A percentile compares a stretch with the other conserved stretches of the same genome.
Conservation (phyloP, 371 early-diverging fungal genomes). For the Gilbertella persicaria region DNA sequence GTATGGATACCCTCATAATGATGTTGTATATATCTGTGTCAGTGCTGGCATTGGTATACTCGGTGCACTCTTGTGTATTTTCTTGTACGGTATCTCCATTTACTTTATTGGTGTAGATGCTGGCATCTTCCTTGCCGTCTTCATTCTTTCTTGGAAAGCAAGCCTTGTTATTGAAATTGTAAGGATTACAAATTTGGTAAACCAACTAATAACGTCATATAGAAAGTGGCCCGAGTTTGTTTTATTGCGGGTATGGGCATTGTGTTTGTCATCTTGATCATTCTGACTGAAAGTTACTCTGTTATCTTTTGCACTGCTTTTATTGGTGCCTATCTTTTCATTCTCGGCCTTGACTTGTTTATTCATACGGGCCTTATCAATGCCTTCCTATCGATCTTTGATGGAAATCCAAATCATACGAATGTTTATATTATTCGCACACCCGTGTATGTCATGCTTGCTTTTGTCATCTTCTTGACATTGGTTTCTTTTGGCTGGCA, state of each 20-base stretch:
- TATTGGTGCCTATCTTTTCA: slow-evolving; percentile 52
- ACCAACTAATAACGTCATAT: not conserved
- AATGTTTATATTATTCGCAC: slow-evolving; percentile 39
- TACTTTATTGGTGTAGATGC: slow-evolving; percentile 45
- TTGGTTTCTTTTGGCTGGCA: slow-evolving; percentile 44
- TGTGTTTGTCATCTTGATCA: slow-evolving; percentile 35
- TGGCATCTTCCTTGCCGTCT: slow-evolving; percentile 50
- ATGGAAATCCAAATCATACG: slow-evolving; percentile 39
- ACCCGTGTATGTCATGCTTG: slow-evolving; percentile 43
- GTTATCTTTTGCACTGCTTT: slow-evolving; percentile 49
- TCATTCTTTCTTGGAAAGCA: slow-evolving; percentile 51
- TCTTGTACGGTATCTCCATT: slow-evolving; percentile 27
- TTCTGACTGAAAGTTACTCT: slow-evolving; percentile 37
- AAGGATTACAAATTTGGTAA: slow-evolving; percentile 7
- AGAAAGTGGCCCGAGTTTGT: slow-evolving; percentile 53
- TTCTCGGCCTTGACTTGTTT: slow-evolving; percentile 56
- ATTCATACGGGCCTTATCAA: slow-evolving; percentile 56
- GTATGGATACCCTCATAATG: slow-evolving; percentile 31
- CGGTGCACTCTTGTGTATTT: slow-evolving; percentile 33
- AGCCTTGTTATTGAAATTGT: slow-evolving; percentile 49
- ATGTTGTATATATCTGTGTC: slow-evolving; percentile 29
- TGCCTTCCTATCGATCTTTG: slow-evolving; percentile 44
- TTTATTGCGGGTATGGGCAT: slow-evolving; percentile 50
- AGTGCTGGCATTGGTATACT: slow-evolving; percentile 27
- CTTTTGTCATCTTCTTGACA: slow-evolving; percentile 35